Base-by-base conservation (phyloP, 2,329 filamentous ascomycete genomes). In the Penicillium sp. region DNA sequence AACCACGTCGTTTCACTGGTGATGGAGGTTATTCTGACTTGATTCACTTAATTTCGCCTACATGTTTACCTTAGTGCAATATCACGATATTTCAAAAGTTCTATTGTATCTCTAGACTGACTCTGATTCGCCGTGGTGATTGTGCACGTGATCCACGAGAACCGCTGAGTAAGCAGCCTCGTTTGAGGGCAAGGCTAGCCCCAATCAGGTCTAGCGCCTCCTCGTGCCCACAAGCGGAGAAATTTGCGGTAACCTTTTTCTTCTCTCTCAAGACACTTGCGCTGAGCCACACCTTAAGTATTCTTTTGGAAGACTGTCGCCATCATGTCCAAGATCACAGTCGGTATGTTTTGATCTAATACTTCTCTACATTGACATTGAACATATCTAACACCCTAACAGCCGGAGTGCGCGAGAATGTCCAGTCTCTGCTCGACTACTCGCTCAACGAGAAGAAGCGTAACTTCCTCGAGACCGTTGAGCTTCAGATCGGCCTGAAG, bases 401-500 rank as follows among this genome's bases (percentile, higher is more conserved):
- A 85, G 91, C 91, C 86, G 91, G 92, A 90, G 92, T 96, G 86
- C 91, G 93, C 86, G 84, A 86, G 80, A 93, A 98, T 84, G 91
- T 98, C 79, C 84, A 89, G 80, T 86, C 95, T 79, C 86, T 99
- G 75, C 90, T 99, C 75, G 89, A 96, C 76, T 98, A 98, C 89
- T 96, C 90, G 77, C 85, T 85, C 74, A 87, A 96, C 81, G 91
- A 90, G 80, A 96, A 96, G 90, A 96, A 96, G 90, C 86, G 92
- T 73, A 96, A 96, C 87, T 97, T 96, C 85, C 86, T 96, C 79
- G 91, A 95, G 85, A 93, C 90, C 77, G 91, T 96, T 68, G 79
- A 81, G 71, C 76, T 90, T 71, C 86, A 91, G 81, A 95, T 96
- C 85, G 91, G 91, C 80, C 88, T 96, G 79, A 96, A 96, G 90